Base-by-base conservation (phyloP, 768 basidiomycete species). In the Amanita molliuscula region DNA sequence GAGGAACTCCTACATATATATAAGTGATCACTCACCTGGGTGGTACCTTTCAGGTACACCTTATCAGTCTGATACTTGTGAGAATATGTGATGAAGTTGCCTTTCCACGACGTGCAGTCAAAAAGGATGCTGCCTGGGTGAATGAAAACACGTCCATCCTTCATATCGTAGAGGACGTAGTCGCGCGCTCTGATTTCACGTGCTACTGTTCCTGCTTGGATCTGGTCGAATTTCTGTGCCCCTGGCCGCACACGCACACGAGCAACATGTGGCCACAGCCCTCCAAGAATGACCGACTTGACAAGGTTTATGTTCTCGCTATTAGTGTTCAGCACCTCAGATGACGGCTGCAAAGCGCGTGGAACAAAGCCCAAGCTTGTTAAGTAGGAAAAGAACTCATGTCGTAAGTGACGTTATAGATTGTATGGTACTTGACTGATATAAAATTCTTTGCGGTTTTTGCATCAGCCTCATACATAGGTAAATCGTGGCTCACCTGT, bases 61-160 rank as follows among this genome's bases (percentile, higher is more conserved):
- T 96, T 94, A 15, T 72, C 83, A 9, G 91, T 90, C 70, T 78
- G 71, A 48, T 83, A 78, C 62, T 90, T 88, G 56, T 81, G 76
- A 65, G 93, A 95, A 63, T 88, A 96, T 7, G 82, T 77, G 41
- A 94, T 59, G 65, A 91, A 91, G 2, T 84, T 84, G 13, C 81
- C 75, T 49, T 79, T 84, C 81, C 92, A 91, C 33, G 72, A 71
- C 20, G 78, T 72, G 48, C 77, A 78, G 25, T 72, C 71, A 59
- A 97, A 97, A 16, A 93, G 67, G 4, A 88, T 74, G 38, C 89
- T 93, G 8, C 73, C 75, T 0, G 93, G 92, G 61, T 95, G 93
- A 20, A 90, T 61, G 66, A 91, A 92, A 6, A 89, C 84, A 7
- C 88, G 71, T 9, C 69, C 73, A 43, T 70, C 68, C 53, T 72